These are phyloP conservation scores for Fusarium neocosmosporiellum DNA, from an alignment of 2,329 filamentous ascomycete species.

Conservation along the genomic window DNA sequence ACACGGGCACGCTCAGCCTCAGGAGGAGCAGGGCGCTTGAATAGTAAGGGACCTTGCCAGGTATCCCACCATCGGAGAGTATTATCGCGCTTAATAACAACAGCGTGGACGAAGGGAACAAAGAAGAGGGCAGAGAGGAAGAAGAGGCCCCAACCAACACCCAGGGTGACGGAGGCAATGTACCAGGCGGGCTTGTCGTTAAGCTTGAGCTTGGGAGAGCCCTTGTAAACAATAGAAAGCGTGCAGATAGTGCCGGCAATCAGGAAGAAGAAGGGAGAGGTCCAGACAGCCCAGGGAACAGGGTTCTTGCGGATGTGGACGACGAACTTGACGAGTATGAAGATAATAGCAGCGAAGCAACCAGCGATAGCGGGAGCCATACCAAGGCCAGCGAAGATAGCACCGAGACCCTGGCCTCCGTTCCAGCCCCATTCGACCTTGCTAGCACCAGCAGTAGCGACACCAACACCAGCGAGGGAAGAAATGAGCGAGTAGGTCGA, in stretches of 20 bases:
- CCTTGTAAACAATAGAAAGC: conserved; percentile 84
- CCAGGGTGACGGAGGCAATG: conserved; percentile 74
- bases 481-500: conserved; percentile 79
- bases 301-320: conserved; percentile 79
- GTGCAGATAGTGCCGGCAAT: conserved; percentile 80
- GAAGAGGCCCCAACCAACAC: conserved; percentile 69
- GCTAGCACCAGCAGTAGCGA: conserved; percentile 71
- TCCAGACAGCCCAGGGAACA: conserved; percentile 77
- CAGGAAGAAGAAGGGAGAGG: conserved; percentile 81
- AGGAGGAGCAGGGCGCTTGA: conserved; percentile 66
- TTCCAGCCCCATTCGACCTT: conserved; percentile 78
- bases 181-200: conserved; percentile 70
- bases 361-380: conserved; percentile 78
- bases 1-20: conserved; percentile 67
- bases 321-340: conserved; percentile 70
- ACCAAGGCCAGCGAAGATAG: conserved; percentile 76
- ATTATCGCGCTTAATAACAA: conserved; percentile 75
- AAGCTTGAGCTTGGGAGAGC: conserved; percentile 64
- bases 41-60: conserved; percentile 71
- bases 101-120: conserved; percentile 74
- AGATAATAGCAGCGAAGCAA: conserved; percentile 74
- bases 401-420: conserved; percentile 73
- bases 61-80: conserved; percentile 72
- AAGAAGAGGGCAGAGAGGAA: conserved; percentile 76
- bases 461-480: conserved; percentile 75